These are phyloP conservation scores for Hygrophoropsis aurantiaca DNA, from an alignment of 768 basidiomycete species.

Conservation along the genomic window DNA sequence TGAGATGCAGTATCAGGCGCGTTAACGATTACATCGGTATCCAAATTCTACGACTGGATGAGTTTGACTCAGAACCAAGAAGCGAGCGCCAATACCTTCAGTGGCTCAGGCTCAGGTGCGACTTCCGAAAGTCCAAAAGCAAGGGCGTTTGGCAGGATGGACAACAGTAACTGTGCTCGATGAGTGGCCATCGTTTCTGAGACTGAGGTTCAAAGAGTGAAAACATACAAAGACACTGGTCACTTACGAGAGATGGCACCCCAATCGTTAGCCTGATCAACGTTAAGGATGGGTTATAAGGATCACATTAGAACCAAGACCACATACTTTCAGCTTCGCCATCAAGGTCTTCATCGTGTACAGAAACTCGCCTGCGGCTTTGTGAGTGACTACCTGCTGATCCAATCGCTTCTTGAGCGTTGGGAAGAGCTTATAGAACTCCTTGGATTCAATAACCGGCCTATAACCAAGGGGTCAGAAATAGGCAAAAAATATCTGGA, in stretches of 20 bases:
- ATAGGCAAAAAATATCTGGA: not conserved
- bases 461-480: conserved; percentile 6
- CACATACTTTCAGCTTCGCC: conserved; percentile 61
- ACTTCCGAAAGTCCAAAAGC: conserved; percentile 46
- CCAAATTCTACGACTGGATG: conserved; percentile 43
- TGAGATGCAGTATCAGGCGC: conserved; percentile 34
- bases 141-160: conserved; percentile 47
- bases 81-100: conserved; percentile 40
- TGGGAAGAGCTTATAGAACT: conserved; percentile 59
- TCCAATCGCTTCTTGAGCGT: conserved; percentile 48
- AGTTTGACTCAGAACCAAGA: not conserved
- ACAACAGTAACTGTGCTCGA: conserved; percentile 42
- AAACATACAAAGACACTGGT: too few relatives aligned
- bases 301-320: not conserved
- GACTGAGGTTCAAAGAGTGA: not conserved
- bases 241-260: conserved; percentile 58
- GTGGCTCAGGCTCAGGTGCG: conserved; percentile 43
- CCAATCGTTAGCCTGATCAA: conserved; percentile 59
- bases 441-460: conserved; percentile 61
- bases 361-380: conserved; percentile 52
- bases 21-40: conserved; percentile 44
- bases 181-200: conserved; percentile 50
- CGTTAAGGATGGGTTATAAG: not conserved
- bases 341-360: conserved; percentile 60
- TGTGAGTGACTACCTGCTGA: conserved; percentile 48